Evolutionary conservation across 495 filamentous ascomycete species (phyloP).

Genomic region (Neurospora sp.): DNA sequence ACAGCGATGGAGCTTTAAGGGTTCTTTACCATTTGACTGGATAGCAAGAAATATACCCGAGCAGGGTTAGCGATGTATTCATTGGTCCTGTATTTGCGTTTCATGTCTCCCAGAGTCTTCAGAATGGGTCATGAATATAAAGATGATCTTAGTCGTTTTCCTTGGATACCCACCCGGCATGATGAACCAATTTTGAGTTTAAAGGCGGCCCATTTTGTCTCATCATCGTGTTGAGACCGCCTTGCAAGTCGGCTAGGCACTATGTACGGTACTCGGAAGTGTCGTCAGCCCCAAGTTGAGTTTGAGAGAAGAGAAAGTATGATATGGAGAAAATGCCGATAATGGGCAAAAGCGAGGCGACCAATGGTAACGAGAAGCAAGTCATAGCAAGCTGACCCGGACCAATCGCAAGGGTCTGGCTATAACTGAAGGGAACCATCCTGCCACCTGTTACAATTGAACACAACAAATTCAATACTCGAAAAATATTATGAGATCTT

Average conservation of each 20-base stretch:
- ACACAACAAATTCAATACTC: neutral
- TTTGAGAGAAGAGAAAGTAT: neutral
- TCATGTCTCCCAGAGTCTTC: neutral
- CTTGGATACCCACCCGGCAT: neutral
- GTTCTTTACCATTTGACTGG: neutral
- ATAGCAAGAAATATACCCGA: neutral
- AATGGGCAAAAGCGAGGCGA: constrained; percentile 10
- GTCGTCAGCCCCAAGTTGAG: neutral
- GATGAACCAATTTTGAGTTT: neutral
- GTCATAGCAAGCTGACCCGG: constrained; percentile 1
- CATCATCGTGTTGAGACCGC: neutral
- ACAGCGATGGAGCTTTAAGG: neutral
- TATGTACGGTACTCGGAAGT: neutral
- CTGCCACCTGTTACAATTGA: neutral
- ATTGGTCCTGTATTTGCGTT: neutral
- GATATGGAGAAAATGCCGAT: neutral
- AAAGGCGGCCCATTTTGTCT: neutral
- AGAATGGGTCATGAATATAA: neutral
- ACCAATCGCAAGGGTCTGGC: neutral
- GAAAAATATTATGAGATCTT: neutral
- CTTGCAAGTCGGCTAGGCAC: neutral
- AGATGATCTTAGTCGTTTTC: neutral
- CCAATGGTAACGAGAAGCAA: constrained; percentile 4
- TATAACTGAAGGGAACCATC: neutral
- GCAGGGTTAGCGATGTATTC: neutral